These are phyloP conservation scores for Annona cherimola DNA, from an alignment of 164 flowering plant genomes.

Conservation along the genomic window DNA sequence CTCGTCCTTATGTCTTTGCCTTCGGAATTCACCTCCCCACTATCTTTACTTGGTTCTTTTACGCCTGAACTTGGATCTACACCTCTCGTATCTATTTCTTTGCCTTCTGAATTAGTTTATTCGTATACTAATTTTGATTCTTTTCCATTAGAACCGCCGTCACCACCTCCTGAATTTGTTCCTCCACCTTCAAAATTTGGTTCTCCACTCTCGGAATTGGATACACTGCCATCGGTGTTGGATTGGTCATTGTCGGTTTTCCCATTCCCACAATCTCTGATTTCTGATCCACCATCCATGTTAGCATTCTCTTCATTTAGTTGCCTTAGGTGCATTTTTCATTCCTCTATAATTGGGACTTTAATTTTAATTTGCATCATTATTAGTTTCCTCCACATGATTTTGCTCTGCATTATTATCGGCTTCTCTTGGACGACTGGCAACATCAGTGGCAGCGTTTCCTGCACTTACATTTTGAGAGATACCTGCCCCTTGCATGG, in stretches of 20 bases:
- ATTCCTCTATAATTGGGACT: background rate
- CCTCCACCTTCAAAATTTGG: background rate
- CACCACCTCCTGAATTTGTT: background rate
- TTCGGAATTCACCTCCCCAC: slow-evolving; percentile 15
- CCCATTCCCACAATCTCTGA: background rate
- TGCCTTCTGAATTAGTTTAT: background rate
- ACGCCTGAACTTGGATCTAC: background rate
- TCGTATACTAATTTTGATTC: background rate
- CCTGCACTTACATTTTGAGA: slow-evolving; percentile 23
- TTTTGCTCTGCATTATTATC: no score
- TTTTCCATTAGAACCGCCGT: background rate
- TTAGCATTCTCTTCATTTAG: slow-evolving; percentile 24
- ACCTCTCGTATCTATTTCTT: background rate
- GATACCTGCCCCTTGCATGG: slow-evolving; percentile 28
- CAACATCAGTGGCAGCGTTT: slow-evolving; percentile 24
- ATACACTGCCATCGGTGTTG: background rate
- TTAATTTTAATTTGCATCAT: background rate
- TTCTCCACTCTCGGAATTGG: background rate
- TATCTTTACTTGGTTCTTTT: background rate
- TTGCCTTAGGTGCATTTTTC: background rate
- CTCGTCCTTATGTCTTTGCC: slow-evolving; percentile 13
- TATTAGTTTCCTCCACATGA: background rate
- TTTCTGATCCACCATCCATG: slow-evolving; percentile 6
- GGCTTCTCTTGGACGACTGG: background rate
- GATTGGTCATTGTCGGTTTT: background rate